phyloP scores from a whole-genome alignment of 306 rosid species.

The Fragaria vesca region DNA sequence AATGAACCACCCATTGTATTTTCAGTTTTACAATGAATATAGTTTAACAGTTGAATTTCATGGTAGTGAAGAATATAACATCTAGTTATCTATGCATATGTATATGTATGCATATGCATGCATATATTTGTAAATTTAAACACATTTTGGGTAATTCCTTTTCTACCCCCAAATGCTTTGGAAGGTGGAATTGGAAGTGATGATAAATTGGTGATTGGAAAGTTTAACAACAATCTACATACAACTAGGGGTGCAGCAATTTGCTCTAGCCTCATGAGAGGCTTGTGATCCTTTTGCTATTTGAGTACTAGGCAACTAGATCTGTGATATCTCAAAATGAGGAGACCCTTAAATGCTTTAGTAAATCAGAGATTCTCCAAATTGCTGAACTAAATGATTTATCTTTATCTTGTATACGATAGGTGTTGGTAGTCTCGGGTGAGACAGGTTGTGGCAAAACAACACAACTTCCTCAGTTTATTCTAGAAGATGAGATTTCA shows the following conservation, averaged over 20 bases:
- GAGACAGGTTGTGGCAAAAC: constrained; percentile 99
- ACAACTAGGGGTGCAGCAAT: neutral
- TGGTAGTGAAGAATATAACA: neutral
- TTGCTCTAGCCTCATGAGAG: neutral
- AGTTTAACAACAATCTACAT: too few relatives aligned
- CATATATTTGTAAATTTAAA: neutral
- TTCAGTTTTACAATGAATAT: neutral
- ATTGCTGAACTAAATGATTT: neutral
- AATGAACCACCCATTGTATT: neutral
- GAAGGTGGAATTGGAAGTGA: neutral
- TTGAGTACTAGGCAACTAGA: neutral
- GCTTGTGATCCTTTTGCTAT: neutral
- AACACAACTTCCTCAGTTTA: constrained; percentile 90
- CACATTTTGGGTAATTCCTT: neutral
- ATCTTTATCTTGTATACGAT: constrained; percentile 25
- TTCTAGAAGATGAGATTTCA: constrained; percentile 79
- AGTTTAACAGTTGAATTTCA: neutral
- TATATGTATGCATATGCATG: neutral
- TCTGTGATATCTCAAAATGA: neutral
- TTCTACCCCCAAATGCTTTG: too few relatives aligned
- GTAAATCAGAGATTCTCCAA: neutral
- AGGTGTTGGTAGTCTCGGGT: constrained; percentile 98
- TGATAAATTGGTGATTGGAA: neutral
- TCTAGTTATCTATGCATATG: neutral
- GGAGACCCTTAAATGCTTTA: neutral